These are phyloP conservation scores for Heliamphora pulchella DNA, from an alignment of 179 eudicot species.

Conservation along the genomic window DNA sequence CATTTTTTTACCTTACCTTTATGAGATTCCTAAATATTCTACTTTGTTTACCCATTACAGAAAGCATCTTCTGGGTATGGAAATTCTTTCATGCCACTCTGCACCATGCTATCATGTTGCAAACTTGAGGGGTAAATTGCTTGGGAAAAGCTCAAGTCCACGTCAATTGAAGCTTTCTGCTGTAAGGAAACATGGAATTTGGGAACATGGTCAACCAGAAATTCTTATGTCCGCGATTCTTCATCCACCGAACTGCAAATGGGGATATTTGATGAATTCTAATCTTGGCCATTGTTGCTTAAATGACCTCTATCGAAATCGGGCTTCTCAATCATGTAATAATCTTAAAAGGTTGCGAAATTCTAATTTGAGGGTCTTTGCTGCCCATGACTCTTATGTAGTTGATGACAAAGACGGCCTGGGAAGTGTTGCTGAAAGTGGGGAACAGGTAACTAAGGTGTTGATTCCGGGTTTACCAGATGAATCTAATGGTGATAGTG, in stretches of 20 bases:
- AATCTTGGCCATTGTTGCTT: slow-evolving; percentile 14
- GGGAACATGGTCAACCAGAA: background rate
- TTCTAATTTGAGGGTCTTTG: slow-evolving; percentile 31
- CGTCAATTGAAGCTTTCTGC: slow-evolving; percentile 19
- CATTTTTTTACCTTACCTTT: background rate
- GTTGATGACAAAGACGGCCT: slow-evolving; percentile 41
- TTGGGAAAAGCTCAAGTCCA: slow-evolving; percentile 21
- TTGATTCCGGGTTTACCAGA: slow-evolving; percentile 71
- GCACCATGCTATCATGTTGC: slow-evolving; percentile 30
- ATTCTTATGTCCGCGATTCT: too few relatives aligned
- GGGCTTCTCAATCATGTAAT: slow-evolving; percentile 21
- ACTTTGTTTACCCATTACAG: slow-evolving; percentile 19
- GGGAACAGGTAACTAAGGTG: slow-evolving; percentile 40
- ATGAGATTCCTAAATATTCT: slow-evolving; percentile 6
- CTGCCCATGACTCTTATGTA: slow-evolving; percentile 39
- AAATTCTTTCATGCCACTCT: slow-evolving; percentile 52
- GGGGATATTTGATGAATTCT: slow-evolving; percentile 18
- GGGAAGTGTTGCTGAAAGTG: slow-evolving; percentile 29
- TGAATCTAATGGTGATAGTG: slow-evolving; percentile 48
- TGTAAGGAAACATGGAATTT: slow-evolving; percentile 21
- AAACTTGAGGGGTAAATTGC: slow-evolving; percentile 19
- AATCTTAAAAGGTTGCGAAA: slow-evolving; percentile 24
- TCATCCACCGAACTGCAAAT: slow-evolving; percentile 1
- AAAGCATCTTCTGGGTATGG: slow-evolving; percentile 35
- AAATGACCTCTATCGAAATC: slow-evolving; percentile 16